Conservation (phyloP, 768 basidiomycete genomes). For the Serpula lacrymans region DNA sequence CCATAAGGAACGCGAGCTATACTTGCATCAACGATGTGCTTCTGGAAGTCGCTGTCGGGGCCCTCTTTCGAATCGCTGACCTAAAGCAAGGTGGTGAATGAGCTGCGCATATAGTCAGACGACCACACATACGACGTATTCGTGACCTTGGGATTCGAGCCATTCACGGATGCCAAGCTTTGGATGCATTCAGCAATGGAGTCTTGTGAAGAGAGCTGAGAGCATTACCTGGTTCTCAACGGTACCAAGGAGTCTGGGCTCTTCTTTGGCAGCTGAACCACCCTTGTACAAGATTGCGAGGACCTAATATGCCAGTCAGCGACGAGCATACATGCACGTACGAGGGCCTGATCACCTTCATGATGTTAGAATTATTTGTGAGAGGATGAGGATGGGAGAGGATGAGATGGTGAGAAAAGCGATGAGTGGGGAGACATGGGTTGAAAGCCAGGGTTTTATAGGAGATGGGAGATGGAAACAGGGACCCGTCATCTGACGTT, state of each 20-base stretch:
- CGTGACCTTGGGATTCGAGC: conserved; percentile 70
- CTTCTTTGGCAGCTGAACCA: conserved; percentile 58
- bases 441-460: conserved; percentile 14
- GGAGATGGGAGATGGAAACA: not conserved
- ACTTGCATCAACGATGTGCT: conserved; percentile 75
- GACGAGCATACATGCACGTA: not conserved
- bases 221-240: conserved; percentile 67
- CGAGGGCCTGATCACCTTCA: conserved; percentile 37
- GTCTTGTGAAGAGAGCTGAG: not conserved
- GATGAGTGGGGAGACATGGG: conserved; percentile 9
- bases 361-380: conserved; percentile 15
- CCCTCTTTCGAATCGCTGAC: conserved; percentile 85
- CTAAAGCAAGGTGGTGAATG: conserved; percentile 29
- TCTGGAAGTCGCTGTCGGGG: conserved; percentile 75
- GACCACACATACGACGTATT: conserved; percentile 52
- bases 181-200: conserved; percentile 5
- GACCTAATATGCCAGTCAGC: conserved; percentile 38
- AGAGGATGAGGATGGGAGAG: conserved; percentile 5
- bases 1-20: not conserved
- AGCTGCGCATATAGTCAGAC: not conserved
- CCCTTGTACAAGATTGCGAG: conserved; percentile 76
- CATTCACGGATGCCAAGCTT: conserved; percentile 73
- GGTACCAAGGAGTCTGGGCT: conserved; percentile 76
- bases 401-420: conserved; percentile 10
- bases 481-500: conserved; percentile 14